These are phyloP conservation scores for Zymoseptoria crescenta DNA, from an alignment of 2,329 filamentous ascomycete genomes.

Conservation along the genomic window DNA sequence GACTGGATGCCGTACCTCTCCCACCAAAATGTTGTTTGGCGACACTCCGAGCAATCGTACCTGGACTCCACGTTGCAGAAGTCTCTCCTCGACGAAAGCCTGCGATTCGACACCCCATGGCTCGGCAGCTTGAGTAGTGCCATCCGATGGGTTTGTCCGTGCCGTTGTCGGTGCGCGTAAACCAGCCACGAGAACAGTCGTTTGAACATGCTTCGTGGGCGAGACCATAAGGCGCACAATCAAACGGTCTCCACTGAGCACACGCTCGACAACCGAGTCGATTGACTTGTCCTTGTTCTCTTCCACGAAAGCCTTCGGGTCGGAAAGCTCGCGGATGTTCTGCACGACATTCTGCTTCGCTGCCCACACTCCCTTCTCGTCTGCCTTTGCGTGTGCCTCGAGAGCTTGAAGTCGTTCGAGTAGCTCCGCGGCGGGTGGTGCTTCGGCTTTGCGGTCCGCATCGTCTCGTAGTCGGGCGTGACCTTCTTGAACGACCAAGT, in stretches of 20 bases:
- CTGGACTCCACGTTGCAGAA: constrained; percentile 79
- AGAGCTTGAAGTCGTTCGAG: constrained; percentile 71
- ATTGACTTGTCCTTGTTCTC: constrained; percentile 79
- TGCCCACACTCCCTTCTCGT: constrained; percentile 75
- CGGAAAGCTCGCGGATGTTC: constrained; percentile 71
- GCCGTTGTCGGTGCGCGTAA: constrained; percentile 86
- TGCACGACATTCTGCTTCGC: constrained; percentile 59
- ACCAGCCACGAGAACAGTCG: constrained; percentile 81
- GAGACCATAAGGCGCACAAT: constrained; percentile 73
- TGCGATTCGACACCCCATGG: constrained; percentile 85
- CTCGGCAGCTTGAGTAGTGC: constrained; percentile 75
- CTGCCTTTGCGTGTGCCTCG: constrained; percentile 69
- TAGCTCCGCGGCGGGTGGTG: constrained; percentile 60
- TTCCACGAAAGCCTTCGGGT: constrained; percentile 67
- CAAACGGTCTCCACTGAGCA: constrained; percentile 83
- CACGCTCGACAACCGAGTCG: constrained; percentile 75
- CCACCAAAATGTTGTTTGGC: constrained; percentile 86
- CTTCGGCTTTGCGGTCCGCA: constrained; percentile 83
- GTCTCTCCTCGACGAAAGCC: constrained; percentile 73
- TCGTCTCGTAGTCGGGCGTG: constrained; percentile 94
- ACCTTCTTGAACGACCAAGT: constrained; percentile 75
- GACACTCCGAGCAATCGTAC: constrained; percentile 78
- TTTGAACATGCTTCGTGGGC: constrained; percentile 78
- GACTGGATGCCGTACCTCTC: constrained; percentile 70
- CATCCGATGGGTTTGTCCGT: constrained; percentile 68